Conservation (phyloP, 208 protist genomes). For the Trypanosomatidae sp. region DNA sequence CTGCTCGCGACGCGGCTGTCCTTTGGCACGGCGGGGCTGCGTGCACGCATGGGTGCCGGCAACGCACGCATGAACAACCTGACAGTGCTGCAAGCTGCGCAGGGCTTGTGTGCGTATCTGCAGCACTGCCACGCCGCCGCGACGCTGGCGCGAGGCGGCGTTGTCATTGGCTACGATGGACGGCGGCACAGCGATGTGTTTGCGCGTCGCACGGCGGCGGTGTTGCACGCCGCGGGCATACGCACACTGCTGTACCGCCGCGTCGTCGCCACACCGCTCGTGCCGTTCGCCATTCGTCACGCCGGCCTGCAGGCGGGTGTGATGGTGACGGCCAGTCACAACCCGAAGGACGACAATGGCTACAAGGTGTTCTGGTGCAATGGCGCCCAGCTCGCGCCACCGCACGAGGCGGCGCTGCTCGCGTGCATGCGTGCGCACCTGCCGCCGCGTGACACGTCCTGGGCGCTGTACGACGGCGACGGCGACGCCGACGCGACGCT, state of each 20-base stretch:
- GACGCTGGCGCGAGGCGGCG: conserved; percentile 26
- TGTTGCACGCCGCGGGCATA: conserved; percentile 71
- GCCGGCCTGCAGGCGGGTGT: conserved; percentile 73
- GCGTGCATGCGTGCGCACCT: conserved; percentile 80
- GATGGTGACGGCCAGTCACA: conserved; percentile 98
- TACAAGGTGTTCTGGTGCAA: conserved; percentile 98
- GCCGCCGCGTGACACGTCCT: conserved; percentile 51
- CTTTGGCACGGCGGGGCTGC: conserved; percentile 94
- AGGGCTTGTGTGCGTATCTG: conserved; percentile 69
- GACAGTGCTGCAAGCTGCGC: conserved; percentile 92
- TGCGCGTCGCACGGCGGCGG: conserved; percentile 74
- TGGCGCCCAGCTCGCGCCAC: conserved; percentile 92
- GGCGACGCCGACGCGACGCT: conserved; percentile 43
- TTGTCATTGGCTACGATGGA: conserved; percentile 93
- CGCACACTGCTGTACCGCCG: conserved; percentile 75
- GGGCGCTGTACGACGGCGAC: conserved; percentile 29
- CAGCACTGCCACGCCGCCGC: conserved; percentile 14
- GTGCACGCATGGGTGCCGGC: conserved; percentile 89
- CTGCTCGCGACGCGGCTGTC: conserved; percentile 77
- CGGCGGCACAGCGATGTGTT: conserved; percentile 88
- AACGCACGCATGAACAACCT: conserved; percentile 94
- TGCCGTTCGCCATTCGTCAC: conserved; percentile 62
- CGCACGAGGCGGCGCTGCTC: conserved; percentile 91
- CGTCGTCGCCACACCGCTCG: conserved; percentile 89
- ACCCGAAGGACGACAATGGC: conserved; percentile 98